Conservation (phyloP, 2,329 filamentous ascomycete species). For the Herpotrichia juniperi region DNA sequence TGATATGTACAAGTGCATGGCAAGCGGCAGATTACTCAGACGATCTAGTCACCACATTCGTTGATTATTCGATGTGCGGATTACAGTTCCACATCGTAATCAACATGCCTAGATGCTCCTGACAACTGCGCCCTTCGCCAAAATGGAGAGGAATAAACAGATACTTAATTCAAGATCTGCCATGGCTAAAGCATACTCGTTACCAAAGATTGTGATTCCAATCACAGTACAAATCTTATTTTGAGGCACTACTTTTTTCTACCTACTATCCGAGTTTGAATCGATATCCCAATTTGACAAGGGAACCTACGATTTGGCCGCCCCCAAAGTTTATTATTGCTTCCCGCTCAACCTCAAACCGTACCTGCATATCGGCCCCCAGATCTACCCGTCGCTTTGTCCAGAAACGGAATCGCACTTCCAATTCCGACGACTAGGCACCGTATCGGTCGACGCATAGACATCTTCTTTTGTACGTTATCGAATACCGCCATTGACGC, state of each 20-base stretch:
- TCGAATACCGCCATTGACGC: neutral
- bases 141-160: neutral
- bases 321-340: conserved; percentile 20
- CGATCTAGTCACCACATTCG: neutral
- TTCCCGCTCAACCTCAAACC: conserved; percentile 4
- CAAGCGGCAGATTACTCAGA: too few relatives aligned
- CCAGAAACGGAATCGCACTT: conserved; percentile 14
- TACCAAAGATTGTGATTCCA: too few relatives aligned
- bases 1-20: neutral
- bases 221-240: too few relatives aligned
- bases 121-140: conserved; percentile 5
- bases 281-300: neutral
- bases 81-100: neutral
- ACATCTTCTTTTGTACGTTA: neutral
- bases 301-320: conserved; percentile 1
- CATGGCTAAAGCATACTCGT: too few relatives aligned
- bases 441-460: neutral
- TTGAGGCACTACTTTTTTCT: too few relatives aligned
- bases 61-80: too few relatives aligned
- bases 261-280: neutral
- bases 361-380: conserved; percentile 34
- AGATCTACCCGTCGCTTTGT: conserved; percentile 8
- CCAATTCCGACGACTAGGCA: neutral
- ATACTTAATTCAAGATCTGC: too few relatives aligned
- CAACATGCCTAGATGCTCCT: neutral